Base-by-base conservation (phyloP, 2,329 filamentous ascomycete species). In the Fusarium duplospermum region DNA sequence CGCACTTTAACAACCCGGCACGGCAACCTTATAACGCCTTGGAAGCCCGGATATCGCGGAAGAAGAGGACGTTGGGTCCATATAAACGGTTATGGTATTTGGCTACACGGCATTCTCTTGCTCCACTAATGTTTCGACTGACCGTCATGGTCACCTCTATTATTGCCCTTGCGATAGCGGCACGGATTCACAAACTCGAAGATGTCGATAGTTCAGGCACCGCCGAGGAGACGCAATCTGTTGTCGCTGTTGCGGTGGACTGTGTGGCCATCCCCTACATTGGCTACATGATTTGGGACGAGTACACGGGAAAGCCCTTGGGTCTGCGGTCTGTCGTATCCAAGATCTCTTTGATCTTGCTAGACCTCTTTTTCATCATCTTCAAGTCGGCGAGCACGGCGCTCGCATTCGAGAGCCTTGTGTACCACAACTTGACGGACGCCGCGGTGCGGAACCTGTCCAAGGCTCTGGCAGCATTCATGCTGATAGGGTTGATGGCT, bases 291-390 rank as follows among this genome's bases (percentile, higher is more conserved):
- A 97, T 95, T 27, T 97, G 92, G 85, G 96, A 99, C 80, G 96
- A 99, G 84, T 98, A 98, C 84, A 96, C 94, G 6, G 94, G 94
- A 33, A 97, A 97, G 81, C 96, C 97, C 24, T 87, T 99, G 22
- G 96, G 96, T 2, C 86, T 99, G 69, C 93, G 97, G 50, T 92
- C 92, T 8, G 91, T 94, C 11, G 92, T 92, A 66, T 93, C 94
- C 58, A 99, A 99, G 82, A 93, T 97, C 74, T 91, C 93, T 16
- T 90, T 99, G 59, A 93, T 98, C 69, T 90, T 99, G 64, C 89
- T 98, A 66, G 96, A 99, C 83, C 88, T 99, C 4, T 92, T 98
- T 79, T 99, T 99, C 81, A 98, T 99, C 79, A 95, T 98, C 47
- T 98, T 99, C 85, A 96, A 98, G 82, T 95, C 95, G 5, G 95